Percentiles rank a stretch among this genome's conserved stretches.
Evolutionary conservation across 1,139 yeast species (phyloP).

Genomic region (Yamadazyma mexicana): DNA sequence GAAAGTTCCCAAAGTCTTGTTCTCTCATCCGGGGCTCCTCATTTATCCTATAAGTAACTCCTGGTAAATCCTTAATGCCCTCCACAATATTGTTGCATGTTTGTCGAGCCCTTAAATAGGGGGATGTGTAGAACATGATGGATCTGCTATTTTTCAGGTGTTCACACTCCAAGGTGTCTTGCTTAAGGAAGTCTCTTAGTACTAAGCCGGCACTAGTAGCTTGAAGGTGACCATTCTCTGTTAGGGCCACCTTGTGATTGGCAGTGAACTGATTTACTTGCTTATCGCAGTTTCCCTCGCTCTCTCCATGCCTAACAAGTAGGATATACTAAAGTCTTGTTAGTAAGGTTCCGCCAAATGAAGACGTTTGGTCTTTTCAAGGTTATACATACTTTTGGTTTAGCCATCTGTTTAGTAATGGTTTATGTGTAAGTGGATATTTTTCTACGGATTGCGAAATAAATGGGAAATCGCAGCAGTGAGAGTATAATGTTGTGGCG

Average conservation of each 20-base stretch:
- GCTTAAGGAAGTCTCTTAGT: slow-evolving; percentile 51
- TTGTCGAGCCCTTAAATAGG: slow-evolving; percentile 78
- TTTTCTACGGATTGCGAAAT: not conserved
- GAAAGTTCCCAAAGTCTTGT: slow-evolving; percentile 94
- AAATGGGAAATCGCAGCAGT: not conserved
- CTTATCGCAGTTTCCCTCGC: slow-evolving; percentile 85
- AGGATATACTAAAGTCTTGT: slow-evolving; percentile 57
- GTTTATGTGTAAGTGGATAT: not conserved
- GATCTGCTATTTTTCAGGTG: slow-evolving; percentile 18
- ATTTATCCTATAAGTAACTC: slow-evolving; percentile 52
- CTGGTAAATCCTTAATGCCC: slow-evolving; percentile 54
- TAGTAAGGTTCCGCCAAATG: too few species aligned
- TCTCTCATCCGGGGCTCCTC: slow-evolving; percentile 92
- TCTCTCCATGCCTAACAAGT: slow-evolving; percentile 86
- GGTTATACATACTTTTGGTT: slow-evolving; percentile 55
- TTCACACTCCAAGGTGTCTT: slow-evolving; percentile 25
- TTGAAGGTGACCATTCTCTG: slow-evolving; percentile 65
- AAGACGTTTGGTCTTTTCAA: too few species aligned
- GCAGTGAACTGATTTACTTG: slow-evolving; percentile 73
- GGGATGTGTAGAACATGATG: slow-evolving; percentile 73
- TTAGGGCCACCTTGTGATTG: slow-evolving; percentile 74
- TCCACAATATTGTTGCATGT: slow-evolving; percentile 69
- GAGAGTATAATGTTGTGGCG: not conserved
- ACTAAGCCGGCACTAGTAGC: slow-evolving; percentile 69
- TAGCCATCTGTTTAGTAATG: slow-evolving; percentile 40